Evolutionary conservation across 2,329 filamentous ascomycete species (phyloP).

Genomic region (Alternaria novae-zelandiae): DNA sequence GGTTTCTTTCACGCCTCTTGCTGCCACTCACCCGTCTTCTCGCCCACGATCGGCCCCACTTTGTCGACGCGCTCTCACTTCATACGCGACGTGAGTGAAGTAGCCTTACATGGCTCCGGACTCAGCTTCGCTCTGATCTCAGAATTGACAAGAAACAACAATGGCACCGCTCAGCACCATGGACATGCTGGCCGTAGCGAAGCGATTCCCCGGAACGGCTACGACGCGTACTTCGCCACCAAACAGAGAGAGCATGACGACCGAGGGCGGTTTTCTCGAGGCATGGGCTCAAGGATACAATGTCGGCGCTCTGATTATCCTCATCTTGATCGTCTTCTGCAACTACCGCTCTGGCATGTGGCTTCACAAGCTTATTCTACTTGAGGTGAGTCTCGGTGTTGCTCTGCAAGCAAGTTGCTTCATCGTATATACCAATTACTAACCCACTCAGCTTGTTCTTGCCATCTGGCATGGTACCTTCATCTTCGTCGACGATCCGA

Average conservation of each 20-base stretch:
- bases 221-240: constrained; percentile 36
- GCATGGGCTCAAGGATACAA: constrained; percentile 48
- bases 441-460: constrained; percentile 37
- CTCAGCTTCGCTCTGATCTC: not conserved
- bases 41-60: not conserved
- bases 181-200: constrained; percentile 15
- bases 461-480: constrained; percentile 47
- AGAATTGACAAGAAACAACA: not conserved
- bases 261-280: constrained; percentile 40
- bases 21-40: not conserved
- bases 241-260: constrained; percentile 31
- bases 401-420: not conserved
- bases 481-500: constrained; percentile 41
- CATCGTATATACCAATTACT: not conserved
- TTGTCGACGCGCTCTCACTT: not conserved
- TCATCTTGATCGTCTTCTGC: constrained; percentile 47
- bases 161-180: constrained; percentile 34
- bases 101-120: constrained; percentile 7
- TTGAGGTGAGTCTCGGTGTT: constrained; percentile 30
- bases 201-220: constrained; percentile 25
- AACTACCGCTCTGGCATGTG: constrained; percentile 43
- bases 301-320: constrained; percentile 42
- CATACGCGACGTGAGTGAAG: not conserved
- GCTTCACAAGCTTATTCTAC: constrained; percentile 45
- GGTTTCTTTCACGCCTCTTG: not conserved